Evolutionary conservation across 306 rosid species (phyloP).

Genomic region (Clitoria ternatea): DNA sequence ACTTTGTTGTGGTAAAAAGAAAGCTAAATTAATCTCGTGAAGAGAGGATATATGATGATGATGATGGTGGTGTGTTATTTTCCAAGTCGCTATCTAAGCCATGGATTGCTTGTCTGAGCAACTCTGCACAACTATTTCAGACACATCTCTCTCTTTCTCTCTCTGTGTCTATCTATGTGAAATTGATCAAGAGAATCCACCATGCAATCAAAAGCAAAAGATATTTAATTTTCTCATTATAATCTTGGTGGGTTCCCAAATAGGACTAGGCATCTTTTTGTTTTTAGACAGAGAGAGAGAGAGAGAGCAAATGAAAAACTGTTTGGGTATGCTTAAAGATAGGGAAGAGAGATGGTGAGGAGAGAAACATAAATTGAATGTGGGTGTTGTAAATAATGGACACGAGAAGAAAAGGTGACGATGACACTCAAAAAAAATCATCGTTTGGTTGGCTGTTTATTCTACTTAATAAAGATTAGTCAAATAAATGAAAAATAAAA

Average conservation of each 20-base stretch:
- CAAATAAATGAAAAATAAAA: no score
- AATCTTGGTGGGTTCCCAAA: constrained; percentile 29
- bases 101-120: constrained; percentile 63
- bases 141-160: constrained; percentile 13
- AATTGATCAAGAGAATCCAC: constrained; percentile 27
- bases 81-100: constrained; percentile 67
- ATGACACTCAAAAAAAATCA: no score
- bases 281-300: background rate
- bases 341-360: background rate
- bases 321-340: constrained; percentile 17
- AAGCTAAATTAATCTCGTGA: constrained; percentile 36
- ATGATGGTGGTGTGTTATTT: constrained; percentile 43
- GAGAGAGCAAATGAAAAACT: background rate
- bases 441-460: no score
- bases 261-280: constrained; percentile 20
- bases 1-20: constrained; percentile 22
- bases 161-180: constrained; percentile 13
- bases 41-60: constrained; percentile 34
- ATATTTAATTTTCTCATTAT: constrained; percentile 18
- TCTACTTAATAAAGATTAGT: no score
- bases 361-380: background rate
- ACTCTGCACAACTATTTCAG: constrained; percentile 48
- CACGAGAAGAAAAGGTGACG: constrained; percentile 42
- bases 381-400: constrained; percentile 26
- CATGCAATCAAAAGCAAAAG: constrained; percentile 48